phyloP scores from a whole-genome alignment of 73 alveolate species.

The Urostyla sp. region DNA sequence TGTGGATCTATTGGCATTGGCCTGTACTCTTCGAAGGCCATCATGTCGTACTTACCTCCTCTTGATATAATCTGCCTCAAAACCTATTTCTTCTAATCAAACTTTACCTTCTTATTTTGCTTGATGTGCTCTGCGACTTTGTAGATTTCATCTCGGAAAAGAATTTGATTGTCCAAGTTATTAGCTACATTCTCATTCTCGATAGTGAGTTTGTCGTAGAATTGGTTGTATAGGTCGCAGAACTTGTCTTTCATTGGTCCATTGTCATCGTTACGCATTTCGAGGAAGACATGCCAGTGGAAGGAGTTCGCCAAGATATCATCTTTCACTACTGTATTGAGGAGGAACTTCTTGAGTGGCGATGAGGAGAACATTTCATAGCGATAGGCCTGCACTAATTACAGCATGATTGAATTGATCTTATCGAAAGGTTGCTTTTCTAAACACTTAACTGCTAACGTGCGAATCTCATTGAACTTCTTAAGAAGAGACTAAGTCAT shows the following conservation, averaged over 20 bases:
- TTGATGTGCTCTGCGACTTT: constrained; percentile 77
- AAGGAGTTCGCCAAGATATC: constrained; percentile 90
- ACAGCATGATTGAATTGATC: constrained; percentile 86
- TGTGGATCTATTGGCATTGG: constrained; percentile 77
- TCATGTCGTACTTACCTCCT: constrained; percentile 65
- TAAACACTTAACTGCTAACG: constrained; percentile 87
- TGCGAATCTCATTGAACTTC: constrained; percentile 81
- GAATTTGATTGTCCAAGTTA: constrained; percentile 58
- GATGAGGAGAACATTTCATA: constrained; percentile 89
- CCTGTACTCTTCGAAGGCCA: constrained; percentile 53
- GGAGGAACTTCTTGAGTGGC: constrained; percentile 81
- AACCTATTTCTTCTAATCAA: constrained; percentile 41
- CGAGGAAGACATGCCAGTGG: constrained; percentile 94
- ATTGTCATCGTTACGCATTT: constrained; percentile 77
- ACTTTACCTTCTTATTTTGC: constrained; percentile 77
- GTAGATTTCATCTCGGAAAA: constrained; percentile 57
- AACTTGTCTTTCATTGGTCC: constrained; percentile 66
- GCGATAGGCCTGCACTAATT: constrained; percentile 96
- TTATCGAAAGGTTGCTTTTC: constrained; percentile 73
- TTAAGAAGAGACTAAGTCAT: constrained; percentile 61
- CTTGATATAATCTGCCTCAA: constrained; percentile 48
- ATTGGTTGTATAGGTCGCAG: constrained; percentile 67
- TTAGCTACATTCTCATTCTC: constrained; percentile 68
- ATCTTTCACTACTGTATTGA: constrained; percentile 80
- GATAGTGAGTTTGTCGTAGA: constrained; percentile 59